Base-by-base conservation (phyloP, 2,329 filamentous ascomycete species). In the Rhexocercosporidium sp. region DNA sequence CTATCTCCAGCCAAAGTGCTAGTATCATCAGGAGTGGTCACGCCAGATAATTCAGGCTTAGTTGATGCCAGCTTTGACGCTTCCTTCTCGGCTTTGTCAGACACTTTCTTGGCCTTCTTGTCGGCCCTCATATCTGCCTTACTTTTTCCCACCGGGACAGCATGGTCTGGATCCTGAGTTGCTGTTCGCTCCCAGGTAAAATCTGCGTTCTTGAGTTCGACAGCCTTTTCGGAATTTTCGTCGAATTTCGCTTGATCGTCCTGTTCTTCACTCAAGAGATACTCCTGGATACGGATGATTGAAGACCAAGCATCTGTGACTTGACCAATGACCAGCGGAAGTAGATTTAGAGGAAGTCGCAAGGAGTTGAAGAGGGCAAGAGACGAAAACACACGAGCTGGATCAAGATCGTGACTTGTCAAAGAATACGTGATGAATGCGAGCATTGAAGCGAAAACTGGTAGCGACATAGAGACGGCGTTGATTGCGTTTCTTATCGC, bases 371-470 rank as follows among this genome's bases (percentile, higher is more conserved):
- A 99, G 8, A 98, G 81, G 0, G 95, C 95, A 16, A 98, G 84
- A 0, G 95, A 98, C 0, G 95, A 97, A 81, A 99, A 98, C 41
- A 98, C 86, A 27, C 89, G 84, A 0, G 94, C 93, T 0, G 96
- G 90, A 1, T 87, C 83, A 20, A 98, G 85, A 31, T 79, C 78
- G 72, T 94, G 90, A 66, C 91, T 83, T 1, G 88, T 85, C 44
- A 90, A 79, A 0, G 88, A 90, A 74, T 88, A 91, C 0, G 93
- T 95, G 79, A 98, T 95, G 78, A 98, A 98, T 0, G 95, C 88
- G 47, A 98, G 79, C 93, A 98, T 97, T 1, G 94, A 96, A 0
- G 95, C 94, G 73, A 98, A 97, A 62, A 97, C 92, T 7, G 96
- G 95, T 51, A 78, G 60, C 4, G 75, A 80, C 84, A 92, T 85